Base-by-base conservation (phyloP, 768 basidiomycete species). In the Lyophyllum atratum region DNA sequence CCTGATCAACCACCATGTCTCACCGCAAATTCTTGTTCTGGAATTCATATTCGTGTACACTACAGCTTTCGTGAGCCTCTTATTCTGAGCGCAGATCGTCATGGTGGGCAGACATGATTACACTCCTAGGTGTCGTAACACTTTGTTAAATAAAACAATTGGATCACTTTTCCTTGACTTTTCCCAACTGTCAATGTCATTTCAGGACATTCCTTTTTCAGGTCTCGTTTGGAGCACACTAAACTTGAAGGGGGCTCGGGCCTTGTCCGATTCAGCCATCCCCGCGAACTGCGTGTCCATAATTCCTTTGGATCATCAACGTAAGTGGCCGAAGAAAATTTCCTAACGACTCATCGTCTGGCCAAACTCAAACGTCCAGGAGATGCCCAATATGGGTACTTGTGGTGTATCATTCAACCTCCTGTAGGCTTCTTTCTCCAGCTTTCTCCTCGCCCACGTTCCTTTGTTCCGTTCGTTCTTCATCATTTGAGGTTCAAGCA, bases 1-100 rank as follows among this genome's bases (percentile, higher is more conserved):
- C 63, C 67, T 56, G 46, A 28, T n/a, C n/a, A n/a, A n/a, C 51
- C 17, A 19, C 39, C 10, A 19, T 40, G 34, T 28, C 10, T 49
- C 57, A 50, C 29, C 50, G 39, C 49, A 49, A 29, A 24, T 31
- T 19, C 31, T 52, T 39, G 40, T 48, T 40, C 28, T 39, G 24
- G n/a, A 42, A 22, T 39, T 45, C 46, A 19, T 39, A 5, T 21
- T 49, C 40, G n/a, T n/a, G n/a, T n/a, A n/a, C n/a, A n/a, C 24
- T 43, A n/a, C 39, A 28, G 19, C 26, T 29, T 34, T 24, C 39
- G 14, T 28, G 21, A 29, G 14, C 39, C n/a, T 19, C 39, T 40
- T 15, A 10, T 15, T 40, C 43, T 24, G 22, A 21, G 43, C 43
- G 31, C 34, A 51, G 25, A 31, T 29, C 29, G 15, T 28, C 19